Conservation (phyloP, 2,329 filamentous ascomycete species). For the Arthrinium phaeospermum region DNA sequence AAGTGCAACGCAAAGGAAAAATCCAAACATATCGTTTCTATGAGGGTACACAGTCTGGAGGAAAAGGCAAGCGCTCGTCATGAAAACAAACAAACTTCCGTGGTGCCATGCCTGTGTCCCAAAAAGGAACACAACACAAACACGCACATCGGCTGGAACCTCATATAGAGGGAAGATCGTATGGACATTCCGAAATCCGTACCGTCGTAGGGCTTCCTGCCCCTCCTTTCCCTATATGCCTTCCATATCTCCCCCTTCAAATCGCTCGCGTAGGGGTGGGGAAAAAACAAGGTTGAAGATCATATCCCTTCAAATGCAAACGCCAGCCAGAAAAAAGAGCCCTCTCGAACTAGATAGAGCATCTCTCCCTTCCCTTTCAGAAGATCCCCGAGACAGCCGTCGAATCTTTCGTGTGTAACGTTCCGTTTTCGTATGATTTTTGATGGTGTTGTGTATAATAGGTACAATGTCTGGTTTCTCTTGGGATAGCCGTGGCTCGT, state of each 20-base stretch:
- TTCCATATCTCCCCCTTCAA: not conserved
- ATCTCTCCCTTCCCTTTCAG: not conserved
- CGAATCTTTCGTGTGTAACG: not conserved
- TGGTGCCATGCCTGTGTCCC: not conserved
- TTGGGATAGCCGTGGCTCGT: constrained; percentile 1
- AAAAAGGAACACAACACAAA: not conserved
- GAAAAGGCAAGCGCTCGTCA: constrained; percentile 4
- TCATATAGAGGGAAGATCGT: not conserved
- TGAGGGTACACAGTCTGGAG: constrained; percentile 4
- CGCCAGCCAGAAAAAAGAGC: not conserved
- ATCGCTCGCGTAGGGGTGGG: not conserved
- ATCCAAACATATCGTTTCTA: not conserved
- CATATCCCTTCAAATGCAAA: not conserved
- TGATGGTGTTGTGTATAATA: not conserved
- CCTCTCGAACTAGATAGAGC: not conserved
- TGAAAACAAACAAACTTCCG: not conserved
- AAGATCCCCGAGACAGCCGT: not conserved
- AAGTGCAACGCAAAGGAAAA: too few species aligned
- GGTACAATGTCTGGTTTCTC: not conserved
- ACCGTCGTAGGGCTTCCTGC: not conserved
- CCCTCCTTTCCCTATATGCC: not conserved
- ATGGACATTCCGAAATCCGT: not conserved
- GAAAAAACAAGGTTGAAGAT: not conserved
- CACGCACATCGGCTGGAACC: too few species aligned
- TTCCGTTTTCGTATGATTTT: constrained; percentile 1